phyloP scores from a whole-genome alignment of 2,329 filamentous ascomycete species.

The Fusarium aywerte region DNA sequence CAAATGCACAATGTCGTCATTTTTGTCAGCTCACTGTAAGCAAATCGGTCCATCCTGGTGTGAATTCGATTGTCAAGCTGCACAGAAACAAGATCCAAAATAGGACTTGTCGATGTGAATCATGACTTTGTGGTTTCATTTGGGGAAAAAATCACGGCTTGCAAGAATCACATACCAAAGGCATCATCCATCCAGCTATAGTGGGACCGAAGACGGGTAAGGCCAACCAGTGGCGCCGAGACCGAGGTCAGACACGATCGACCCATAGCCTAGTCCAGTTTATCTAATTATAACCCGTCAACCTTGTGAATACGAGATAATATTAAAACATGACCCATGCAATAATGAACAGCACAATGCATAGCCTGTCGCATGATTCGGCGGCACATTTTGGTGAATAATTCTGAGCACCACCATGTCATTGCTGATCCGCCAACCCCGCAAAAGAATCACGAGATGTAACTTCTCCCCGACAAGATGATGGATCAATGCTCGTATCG shows the following conservation, averaged over 20 bases:
- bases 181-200: background rate
- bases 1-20: background rate
- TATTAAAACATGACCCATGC: slow-evolving; percentile 1
- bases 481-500: slow-evolving; percentile 10
- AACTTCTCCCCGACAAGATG: slow-evolving; percentile 2
- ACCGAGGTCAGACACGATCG: slow-evolving; percentile 1
- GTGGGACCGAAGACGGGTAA: background rate
- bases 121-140: background rate
- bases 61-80: background rate
- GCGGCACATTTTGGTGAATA: background rate
- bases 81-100: background rate
- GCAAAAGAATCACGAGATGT: slow-evolving; percentile 10
- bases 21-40: background rate
- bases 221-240: background rate
- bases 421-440: background rate
- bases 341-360: background rate
- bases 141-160: background rate
- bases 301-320: slow-evolving; percentile 14
- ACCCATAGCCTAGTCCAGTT: background rate
- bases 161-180: background rate
- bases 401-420: background rate
- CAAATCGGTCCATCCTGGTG: background rate
- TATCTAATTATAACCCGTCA: slow-evolving; percentile 9
- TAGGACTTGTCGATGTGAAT: background rate
- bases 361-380: background rate